Evolutionary conservation across 1,284 basidiomycete species (phyloP), one percentile per base, ranked within the genome.

Genomic region (Polyporus tsugae): DNA sequence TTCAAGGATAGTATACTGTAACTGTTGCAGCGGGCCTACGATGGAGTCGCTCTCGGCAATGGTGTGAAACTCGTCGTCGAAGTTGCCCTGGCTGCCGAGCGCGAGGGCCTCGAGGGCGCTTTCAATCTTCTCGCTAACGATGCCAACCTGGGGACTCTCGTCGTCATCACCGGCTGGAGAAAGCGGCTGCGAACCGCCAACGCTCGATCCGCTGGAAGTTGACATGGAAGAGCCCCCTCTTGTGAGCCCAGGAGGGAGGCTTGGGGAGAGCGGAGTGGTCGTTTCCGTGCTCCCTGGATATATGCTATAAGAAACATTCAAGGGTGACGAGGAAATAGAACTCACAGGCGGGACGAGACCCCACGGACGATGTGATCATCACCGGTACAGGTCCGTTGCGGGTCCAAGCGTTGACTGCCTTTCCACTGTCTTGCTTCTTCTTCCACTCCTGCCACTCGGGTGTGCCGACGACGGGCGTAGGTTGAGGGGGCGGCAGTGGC

Each of bases 391-490:
- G 36, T n/a, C 58, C 58, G 13, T 39, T 41, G 22, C 22, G 38
- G 3, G 58, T 60, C 58, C 36, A 60, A 10, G 58, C 58, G 13
- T 25, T n/a, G 10, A 60, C 19, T 25, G 2, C 5, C 58, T 60
- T 60, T 11, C 13, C 38, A 13, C 36, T 25, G 13, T 41, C 58
- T 39, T 41, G 39, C 39, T 29, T 60, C 38, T 17, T 17, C 42
- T 65, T 70, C 68, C 64, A 68, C 22, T 39, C 58, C 36, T 65
- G 67, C 69, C 69, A 70, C 58, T 70, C 71, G 5, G 55, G 58
- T 1, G 69, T 72, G 2, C 71, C 69, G 7, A 70, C 71, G 3
- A 70, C 69, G 4, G 67, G 69, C 0, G 63, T 44, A 5, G 63
- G 71, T 29, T 63, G 61, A 11, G 65, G 42, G 10, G 63, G 69